Conservation (phyloP, 495 filamentous ascomycete genomes). For the Alectoria sarmentosa region DNA sequence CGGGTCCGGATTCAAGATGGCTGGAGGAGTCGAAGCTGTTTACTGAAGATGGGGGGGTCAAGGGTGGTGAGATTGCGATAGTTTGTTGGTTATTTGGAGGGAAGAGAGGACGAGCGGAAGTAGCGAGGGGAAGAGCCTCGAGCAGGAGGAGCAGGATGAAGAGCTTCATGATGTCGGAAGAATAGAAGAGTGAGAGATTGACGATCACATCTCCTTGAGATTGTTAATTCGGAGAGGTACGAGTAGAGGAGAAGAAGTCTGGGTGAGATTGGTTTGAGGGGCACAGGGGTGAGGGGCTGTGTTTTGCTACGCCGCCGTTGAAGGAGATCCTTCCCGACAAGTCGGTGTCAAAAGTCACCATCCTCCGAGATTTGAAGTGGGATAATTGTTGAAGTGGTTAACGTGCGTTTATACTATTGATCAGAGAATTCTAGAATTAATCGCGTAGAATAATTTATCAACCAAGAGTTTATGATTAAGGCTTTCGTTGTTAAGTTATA, state of each 20-base stretch:
- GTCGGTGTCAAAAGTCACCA: no score
- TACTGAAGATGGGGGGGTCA: background rate
- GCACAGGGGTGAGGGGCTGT: no score
- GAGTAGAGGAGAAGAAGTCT: background rate
- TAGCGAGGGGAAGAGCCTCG: conserved; percentile 1
- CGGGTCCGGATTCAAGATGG: conserved; percentile 8
- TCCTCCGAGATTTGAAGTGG: no score
- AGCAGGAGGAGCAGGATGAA: conserved; percentile 12
- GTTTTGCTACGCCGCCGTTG: background rate
- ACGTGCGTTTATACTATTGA: no score
- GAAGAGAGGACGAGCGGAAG: background rate
- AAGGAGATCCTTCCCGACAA: no score
- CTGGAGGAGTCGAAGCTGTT: conserved; percentile 15
- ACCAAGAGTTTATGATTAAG: no score
- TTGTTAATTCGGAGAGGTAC: background rate
- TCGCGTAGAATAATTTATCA: no score
- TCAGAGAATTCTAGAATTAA: no score
- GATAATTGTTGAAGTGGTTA: no score
- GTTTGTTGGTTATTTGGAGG: conserved; percentile 15
- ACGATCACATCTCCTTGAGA: background rate
- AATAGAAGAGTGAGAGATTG: background rate
- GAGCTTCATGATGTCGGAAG: conserved; percentile 5
- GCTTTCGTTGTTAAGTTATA: no score
- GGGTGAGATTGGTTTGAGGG: background rate
- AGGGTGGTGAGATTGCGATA: conserved; percentile 8